These are phyloP conservation scores for Paragyromitra xinjiangensis DNA, from an alignment of 495 filamentous ascomycete species.

Conservation along the genomic window DNA sequence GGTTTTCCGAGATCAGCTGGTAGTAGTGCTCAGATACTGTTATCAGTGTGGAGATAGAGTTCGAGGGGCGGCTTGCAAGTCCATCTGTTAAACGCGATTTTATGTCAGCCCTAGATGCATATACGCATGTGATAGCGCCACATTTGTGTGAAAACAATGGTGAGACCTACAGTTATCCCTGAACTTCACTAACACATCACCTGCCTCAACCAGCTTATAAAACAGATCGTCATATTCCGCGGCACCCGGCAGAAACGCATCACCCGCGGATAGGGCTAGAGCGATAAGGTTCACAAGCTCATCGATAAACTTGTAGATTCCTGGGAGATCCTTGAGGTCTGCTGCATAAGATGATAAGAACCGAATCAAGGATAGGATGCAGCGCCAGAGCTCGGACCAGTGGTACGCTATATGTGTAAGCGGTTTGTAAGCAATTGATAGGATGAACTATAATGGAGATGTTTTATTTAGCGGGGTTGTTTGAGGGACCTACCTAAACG, in stretches of 20 bases:
- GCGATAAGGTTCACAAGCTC: slow-evolving; percentile 84
- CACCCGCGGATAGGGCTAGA: slow-evolving; percentile 84
- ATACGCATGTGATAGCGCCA: background rate
- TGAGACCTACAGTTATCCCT: slow-evolving; percentile 70
- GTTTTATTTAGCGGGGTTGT: background rate
- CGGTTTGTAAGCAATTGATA: slow-evolving; percentile 26
- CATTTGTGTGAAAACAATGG: background rate
- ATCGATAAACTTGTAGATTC: slow-evolving; percentile 71
- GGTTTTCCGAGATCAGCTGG: slow-evolving; percentile 74
- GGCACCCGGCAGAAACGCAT: slow-evolving; percentile 90
- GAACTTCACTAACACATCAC: slow-evolving; percentile 84
- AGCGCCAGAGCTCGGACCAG: slow-evolving; percentile 95
- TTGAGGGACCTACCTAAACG: slow-evolving; percentile 63
- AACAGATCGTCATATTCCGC: slow-evolving; percentile 94
- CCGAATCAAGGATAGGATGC: slow-evolving; percentile 84
- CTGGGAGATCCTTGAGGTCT: slow-evolving; percentile 71
- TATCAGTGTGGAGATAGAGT: slow-evolving; percentile 83
- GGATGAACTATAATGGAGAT: slow-evolving; percentile 15
- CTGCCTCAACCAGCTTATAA: slow-evolving; percentile 95
- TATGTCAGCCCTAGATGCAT: background rate
- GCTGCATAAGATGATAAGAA: slow-evolving; percentile 86
- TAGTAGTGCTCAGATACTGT: slow-evolving; percentile 88
- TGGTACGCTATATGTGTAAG: slow-evolving; percentile 69
- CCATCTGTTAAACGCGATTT: slow-evolving; percentile 12
- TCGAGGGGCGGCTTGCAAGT: slow-evolving; percentile 64